A percentile compares a stretch with the other conserved stretches of the same genome.
phyloP scores from a whole-genome alignment of 768 basidiomycete species.

The Fistulinella prunicolor region DNA sequence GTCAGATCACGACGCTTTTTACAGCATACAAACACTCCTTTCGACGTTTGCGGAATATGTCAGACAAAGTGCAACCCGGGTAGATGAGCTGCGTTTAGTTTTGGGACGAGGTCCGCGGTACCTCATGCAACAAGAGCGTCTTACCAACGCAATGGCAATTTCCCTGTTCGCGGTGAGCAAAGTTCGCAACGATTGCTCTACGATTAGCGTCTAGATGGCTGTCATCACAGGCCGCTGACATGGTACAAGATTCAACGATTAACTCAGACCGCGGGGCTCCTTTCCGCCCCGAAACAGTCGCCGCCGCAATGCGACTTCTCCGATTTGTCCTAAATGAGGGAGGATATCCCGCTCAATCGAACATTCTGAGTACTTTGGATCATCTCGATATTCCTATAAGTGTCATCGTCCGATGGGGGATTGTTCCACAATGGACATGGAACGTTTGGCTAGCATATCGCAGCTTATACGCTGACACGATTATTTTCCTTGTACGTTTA shows the following conservation, averaged over 20 bases:
- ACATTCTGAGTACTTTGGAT: conserved; percentile 11
- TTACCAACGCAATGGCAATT: conserved; percentile 35
- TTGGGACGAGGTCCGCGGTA: conserved; percentile 5
- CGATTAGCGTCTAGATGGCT: not conserved
- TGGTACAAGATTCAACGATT: conserved; percentile 1
- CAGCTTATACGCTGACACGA: conserved; percentile 45
- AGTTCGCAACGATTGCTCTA: not conserved
- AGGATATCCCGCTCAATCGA: conserved; percentile 6
- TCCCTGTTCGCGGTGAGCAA: conserved; percentile 36
- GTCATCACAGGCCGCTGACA: conserved; percentile 22
- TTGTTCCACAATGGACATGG: conserved; percentile 64
- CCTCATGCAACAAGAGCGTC: conserved; percentile 26
- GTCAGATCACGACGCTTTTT: conserved; percentile 2
- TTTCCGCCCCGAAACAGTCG: conserved; percentile 48
- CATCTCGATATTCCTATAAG: conserved; percentile 42
- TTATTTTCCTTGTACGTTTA: conserved; percentile 46
- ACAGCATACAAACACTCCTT: conserved; percentile 12
- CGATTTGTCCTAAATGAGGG: conserved; percentile 37
- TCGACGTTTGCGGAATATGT: conserved; percentile 20
- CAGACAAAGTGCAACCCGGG: conserved; percentile 16
- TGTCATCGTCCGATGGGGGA: conserved; percentile 59
- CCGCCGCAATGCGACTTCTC: conserved; percentile 44
- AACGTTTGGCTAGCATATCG: conserved; percentile 55
- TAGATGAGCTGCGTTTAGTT: conserved; percentile 9
- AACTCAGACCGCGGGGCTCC: conserved; percentile 3